Conservation (phyloP, 2,329 filamentous ascomycete genomes). For the Penicillium sp. region DNA sequence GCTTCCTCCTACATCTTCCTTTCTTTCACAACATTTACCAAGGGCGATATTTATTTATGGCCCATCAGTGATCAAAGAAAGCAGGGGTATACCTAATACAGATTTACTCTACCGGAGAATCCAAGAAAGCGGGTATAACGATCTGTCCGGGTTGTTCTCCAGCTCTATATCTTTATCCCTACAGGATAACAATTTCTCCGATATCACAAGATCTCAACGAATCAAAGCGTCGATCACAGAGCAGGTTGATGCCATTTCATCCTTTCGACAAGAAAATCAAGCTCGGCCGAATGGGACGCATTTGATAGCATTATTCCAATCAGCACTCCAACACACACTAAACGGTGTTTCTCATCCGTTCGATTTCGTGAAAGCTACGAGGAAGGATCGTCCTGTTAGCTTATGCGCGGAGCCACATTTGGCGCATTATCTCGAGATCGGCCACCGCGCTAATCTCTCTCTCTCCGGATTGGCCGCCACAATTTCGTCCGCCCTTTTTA, state of each 20-base stretch:
- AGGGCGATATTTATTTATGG: slow-evolving; percentile 3
- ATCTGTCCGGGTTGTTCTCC: neutral
- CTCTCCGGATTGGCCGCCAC: slow-evolving; percentile 3
- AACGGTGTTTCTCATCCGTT: neutral
- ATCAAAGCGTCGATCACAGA: slow-evolving; percentile 1
- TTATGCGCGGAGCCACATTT: slow-evolving; percentile 1
- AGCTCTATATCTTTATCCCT: neutral
- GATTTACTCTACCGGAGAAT: neutral
- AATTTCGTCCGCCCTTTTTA: slow-evolving; percentile 15
- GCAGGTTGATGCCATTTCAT: neutral
- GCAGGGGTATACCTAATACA: neutral
- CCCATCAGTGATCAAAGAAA: neutral
- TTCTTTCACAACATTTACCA: neutral
- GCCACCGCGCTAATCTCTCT: neutral
- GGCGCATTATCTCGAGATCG: slow-evolving; percentile 11
- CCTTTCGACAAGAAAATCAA: neutral
- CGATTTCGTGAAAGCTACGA: slow-evolving; percentile 9
- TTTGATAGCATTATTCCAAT: slow-evolving; percentile 4
- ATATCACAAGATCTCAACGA: neutral
- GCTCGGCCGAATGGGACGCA: neutral
- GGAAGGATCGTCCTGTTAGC: slow-evolving; percentile 8
- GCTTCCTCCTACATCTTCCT: neutral
- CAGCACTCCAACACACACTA: neutral
- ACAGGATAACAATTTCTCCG: neutral
- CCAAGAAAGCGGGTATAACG: neutral